Base-by-base conservation (phyloP, 2,329 filamentous ascomycete species). In the Chalaropsis ovoidea region DNA sequence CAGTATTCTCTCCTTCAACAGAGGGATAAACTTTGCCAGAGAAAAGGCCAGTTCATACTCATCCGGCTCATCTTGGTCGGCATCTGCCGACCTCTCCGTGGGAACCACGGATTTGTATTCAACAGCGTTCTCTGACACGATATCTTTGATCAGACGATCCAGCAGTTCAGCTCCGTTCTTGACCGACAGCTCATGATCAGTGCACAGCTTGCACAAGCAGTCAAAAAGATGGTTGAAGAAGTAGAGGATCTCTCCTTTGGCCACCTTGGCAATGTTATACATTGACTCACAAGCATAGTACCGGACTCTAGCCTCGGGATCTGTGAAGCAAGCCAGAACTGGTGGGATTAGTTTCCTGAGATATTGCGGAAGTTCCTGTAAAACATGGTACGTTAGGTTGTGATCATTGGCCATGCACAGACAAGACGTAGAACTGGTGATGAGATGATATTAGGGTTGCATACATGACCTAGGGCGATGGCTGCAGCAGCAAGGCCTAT, bases 181-280 rank as follows among this genome's bases (percentile, higher is more conserved):
- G 67, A 99, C 95, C 0, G 93, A 97, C 4, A 96, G 79, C 74
- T 99, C 95, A 0, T 92, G 93, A 74, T 99, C 94, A 61, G 94
- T 94, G 17, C 93, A 92, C 70, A 99, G 84, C 83, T 96, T 97
- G 79, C 92, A 96, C 65, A 99, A 79, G 24, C 94, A 91, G 77
- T 99, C 94, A 73, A 99, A 99, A 69, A 99, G 94, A 72, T 95
- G 89, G 76, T 99, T 99, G 77, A 99, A 99, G 79, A 96, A 99
- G 49, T 95, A 84, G 69, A 99, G 77, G 22, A 99, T 94, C 76
- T 99, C 94, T 45, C 95, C 94, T 77, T 99, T 99, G 68, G 93
- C 94, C 61, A 99, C 94, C 77, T 99, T 99, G 73, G 94, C 92
- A 73, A 99, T 99, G 76, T 99, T 99, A 78, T 99, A 99, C 94